Evolutionary conservation across 306 rosid genomes (phyloP).

Genomic region (Lablab purpureus): DNA sequence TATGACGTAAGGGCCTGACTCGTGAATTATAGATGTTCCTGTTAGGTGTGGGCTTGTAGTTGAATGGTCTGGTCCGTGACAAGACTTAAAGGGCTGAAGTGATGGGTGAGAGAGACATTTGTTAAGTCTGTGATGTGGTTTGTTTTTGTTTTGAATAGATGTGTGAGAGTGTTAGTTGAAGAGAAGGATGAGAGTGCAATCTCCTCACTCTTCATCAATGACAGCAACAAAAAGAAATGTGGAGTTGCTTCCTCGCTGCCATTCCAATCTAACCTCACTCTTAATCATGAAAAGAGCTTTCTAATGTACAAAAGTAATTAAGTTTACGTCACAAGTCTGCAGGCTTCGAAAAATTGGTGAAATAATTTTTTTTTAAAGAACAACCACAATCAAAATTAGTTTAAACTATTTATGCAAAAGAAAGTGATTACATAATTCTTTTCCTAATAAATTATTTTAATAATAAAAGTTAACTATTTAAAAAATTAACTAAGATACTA

Average conservation of each 20-base stretch:
- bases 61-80: conserved; percentile 45
- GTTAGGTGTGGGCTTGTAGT: conserved; percentile 39
- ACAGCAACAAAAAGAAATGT: conserved; percentile 23
- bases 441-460: too few species aligned
- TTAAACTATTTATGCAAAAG: neutral
- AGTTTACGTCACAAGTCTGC: neutral
- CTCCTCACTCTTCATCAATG: neutral
- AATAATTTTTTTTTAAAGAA: neutral
- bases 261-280: neutral
- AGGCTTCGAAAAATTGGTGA: neutral
- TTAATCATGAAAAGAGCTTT: neutral
- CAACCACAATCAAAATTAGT: neutral
- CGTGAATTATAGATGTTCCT: neutral
- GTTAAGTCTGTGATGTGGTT: conserved; percentile 34
- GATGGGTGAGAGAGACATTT: conserved; percentile 26
- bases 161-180: conserved; percentile 25
- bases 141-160: too few species aligned
- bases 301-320: neutral
- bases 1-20: neutral
- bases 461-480: too few species aligned
- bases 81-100: conserved; percentile 22
- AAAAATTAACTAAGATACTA: too few species aligned
- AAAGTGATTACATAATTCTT: too few species aligned
- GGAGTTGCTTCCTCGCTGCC: conserved; percentile 1
- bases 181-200: neutral